Conservation (phyloP, 805 yeast species). For the Candida germanica region DNA sequence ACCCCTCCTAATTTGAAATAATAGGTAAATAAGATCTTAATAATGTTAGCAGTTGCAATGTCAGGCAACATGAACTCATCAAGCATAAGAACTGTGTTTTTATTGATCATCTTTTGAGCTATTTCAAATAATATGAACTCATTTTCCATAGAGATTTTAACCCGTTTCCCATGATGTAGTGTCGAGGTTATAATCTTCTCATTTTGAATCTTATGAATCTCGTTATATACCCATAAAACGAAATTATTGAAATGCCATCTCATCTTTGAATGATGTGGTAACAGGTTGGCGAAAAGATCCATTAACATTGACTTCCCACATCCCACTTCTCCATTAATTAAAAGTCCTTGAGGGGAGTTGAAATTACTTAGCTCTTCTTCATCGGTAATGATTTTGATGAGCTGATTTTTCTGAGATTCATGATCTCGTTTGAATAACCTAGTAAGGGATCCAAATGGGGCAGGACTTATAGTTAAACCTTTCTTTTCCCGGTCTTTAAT, state of each 20-base stretch:
- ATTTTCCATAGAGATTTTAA: constrained; percentile 46
- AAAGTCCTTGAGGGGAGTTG: constrained; percentile 61
- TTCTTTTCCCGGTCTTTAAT: constrained; percentile 7
- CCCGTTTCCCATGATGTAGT: constrained; percentile 14
- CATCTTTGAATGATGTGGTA: constrained; percentile 61
- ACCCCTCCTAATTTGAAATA: constrained; percentile 76
- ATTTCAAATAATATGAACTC: constrained; percentile 65
- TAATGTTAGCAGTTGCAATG: constrained; percentile 67
- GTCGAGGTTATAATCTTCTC: constrained; percentile 37
- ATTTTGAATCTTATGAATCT: constrained; percentile 54
- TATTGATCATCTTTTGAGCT: constrained; percentile 59
- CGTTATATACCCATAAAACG: constrained; percentile 63
- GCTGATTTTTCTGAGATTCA: constrained; percentile 30
- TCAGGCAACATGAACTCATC: constrained; percentile 81
- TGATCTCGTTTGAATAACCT: constrained; percentile 28
- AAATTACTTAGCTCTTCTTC: constrained; percentile 57
- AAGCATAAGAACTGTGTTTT: constrained; percentile 56
- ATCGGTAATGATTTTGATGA: constrained; percentile 52
- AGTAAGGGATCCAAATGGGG: constrained; percentile 2
- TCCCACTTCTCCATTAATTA: constrained; percentile 66
- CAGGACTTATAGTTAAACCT: constrained; percentile 10
- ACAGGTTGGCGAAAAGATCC: constrained; percentile 65
- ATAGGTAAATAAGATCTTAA: constrained; percentile 61
- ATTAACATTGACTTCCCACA: constrained; percentile 73
- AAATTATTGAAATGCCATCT: constrained; percentile 73